phyloP scores from a whole-genome alignment of 2,329 filamentous ascomycete species.

The Elsinoe necatrix region DNA sequence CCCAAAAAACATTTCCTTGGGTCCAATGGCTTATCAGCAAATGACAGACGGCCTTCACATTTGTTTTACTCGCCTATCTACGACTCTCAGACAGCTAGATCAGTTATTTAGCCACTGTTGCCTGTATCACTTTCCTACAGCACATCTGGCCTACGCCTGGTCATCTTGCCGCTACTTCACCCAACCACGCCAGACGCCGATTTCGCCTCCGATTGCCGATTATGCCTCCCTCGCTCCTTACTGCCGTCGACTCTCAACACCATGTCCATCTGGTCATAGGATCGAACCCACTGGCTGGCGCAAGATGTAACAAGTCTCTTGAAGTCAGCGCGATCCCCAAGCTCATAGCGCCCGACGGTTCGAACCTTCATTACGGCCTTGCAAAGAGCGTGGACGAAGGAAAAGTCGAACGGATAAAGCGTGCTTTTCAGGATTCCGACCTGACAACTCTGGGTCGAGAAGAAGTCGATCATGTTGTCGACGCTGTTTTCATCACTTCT shows the following conservation, averaged over 20 bases:
- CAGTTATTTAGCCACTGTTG: neutral
- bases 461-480: slow-evolving; percentile 70
- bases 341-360: slow-evolving; percentile 61
- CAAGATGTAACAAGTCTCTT: slow-evolving; percentile 70
- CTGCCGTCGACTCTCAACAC: slow-evolving; percentile 59
- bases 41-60: neutral
- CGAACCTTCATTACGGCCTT: slow-evolving; percentile 49
- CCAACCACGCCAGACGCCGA: neutral
- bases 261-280: slow-evolving; percentile 81
- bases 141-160: neutral
- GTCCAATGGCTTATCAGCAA: slow-evolving; percentile 6
- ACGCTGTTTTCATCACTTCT: slow-evolving; percentile 81
- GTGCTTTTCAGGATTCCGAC: slow-evolving; percentile 61
- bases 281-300: slow-evolving; percentile 75
- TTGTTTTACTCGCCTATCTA: neutral
- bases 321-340: slow-evolving; percentile 74
- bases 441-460: slow-evolving; percentile 68
- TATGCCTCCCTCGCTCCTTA: slow-evolving; percentile 54
- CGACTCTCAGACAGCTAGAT: neutral
- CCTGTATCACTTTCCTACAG: neutral
- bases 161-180: neutral
- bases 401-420: slow-evolving; percentile 56
- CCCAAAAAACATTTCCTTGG: slow-evolving; percentile 2
- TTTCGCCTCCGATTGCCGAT: neutral
- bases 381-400: slow-evolving; percentile 58